A percentile compares a stretch with the other conserved stretches of the same genome.
Conservation (phyloP, 1,139 yeast genomes). For the Entelexis paramagnoliae region DNA sequence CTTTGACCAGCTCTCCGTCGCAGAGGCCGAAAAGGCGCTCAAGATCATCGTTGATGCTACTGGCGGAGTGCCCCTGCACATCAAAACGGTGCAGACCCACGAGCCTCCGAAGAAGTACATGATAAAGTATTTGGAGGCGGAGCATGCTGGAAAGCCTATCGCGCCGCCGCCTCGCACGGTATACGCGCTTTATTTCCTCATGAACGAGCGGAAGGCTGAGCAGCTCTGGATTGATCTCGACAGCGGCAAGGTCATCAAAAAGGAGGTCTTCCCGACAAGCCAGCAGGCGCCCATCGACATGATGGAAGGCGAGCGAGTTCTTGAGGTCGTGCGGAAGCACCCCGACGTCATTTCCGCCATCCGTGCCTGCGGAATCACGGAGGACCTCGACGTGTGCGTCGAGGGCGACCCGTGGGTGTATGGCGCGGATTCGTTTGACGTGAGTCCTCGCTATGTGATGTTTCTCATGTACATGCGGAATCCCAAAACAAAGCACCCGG, state of each 20-base stretch:
- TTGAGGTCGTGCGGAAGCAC: slow-evolving; percentile 41
- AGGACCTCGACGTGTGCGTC: slow-evolving; percentile 40
- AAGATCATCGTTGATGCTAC: slow-evolving; percentile 39
- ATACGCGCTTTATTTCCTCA: slow-evolving; percentile 52
- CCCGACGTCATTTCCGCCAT: slow-evolving; percentile 52
- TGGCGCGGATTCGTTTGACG: slow-evolving; percentile 76
- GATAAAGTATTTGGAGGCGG: slow-evolving; percentile 60
- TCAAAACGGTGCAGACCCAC: slow-evolving; percentile 58
- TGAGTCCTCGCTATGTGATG: slow-evolving; percentile 58
- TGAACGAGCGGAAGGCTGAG: slow-evolving; percentile 49
- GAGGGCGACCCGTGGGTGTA: slow-evolving; percentile 90
- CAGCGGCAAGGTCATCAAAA: slow-evolving; percentile 46
- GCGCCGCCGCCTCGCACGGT: slow-evolving; percentile 50
- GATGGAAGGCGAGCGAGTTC: slow-evolving; percentile 53
- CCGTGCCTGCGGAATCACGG: slow-evolving; percentile 48
- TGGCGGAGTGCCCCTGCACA: slow-evolving; percentile 46
- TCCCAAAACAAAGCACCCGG: slow-evolving; percentile 58
- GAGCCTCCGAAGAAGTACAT: slow-evolving; percentile 77
- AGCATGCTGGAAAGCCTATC: slow-evolving; percentile 45
- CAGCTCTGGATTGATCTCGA: slow-evolving; percentile 66
- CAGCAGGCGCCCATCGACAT: slow-evolving; percentile 65
- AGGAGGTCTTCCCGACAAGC: slow-evolving; percentile 48
- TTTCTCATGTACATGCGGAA: slow-evolving; percentile 53
- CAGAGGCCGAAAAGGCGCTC: slow-evolving; percentile 53
- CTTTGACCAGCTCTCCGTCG: slow-evolving; percentile 58